Conservation (phyloP, 2,329 filamentous ascomycete species). For the Fusarium stilboides region DNA sequence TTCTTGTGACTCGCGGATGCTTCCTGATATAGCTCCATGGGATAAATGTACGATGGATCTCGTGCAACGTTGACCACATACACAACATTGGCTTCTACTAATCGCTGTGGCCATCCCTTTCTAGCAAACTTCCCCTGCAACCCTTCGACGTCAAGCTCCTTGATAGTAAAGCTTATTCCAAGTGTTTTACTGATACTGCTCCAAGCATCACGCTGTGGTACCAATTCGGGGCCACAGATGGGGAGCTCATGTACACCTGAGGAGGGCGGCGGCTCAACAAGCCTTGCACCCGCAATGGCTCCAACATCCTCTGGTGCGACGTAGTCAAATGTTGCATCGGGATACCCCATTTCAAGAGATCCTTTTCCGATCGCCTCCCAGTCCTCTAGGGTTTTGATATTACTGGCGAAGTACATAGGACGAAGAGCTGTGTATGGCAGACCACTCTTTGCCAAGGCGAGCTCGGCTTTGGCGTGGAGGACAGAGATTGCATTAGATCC, state of each 20-base stretch:
- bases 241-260: background rate
- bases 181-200: background rate
- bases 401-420: slow-evolving; percentile 25
- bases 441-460: slow-evolving; percentile 10
- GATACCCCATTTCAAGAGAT: background rate
- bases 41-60: background rate
- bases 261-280: background rate
- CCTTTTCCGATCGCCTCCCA: slow-evolving; percentile 6
- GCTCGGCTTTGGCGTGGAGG: slow-evolving; percentile 20
- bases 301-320: slow-evolving; percentile 31
- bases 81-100: slow-evolving; percentile 7
- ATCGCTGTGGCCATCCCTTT: background rate
- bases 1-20: slow-evolving; percentile 12
- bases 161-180: background rate
- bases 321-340: slow-evolving; percentile 19
- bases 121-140: background rate
- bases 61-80: background rate
- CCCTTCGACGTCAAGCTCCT: slow-evolving; percentile 2
- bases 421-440: slow-evolving; percentile 4
- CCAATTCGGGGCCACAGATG: slow-evolving; percentile 18
- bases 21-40: background rate
- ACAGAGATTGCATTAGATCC: slow-evolving; percentile 1
- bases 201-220: slow-evolving; percentile 14
- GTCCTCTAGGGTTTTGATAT: slow-evolving; percentile 14
- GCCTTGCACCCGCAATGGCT: slow-evolving; percentile 5